Base-by-base conservation (phyloP, 495 filamentous ascomycete species). In the Penicillium mononematosum region DNA sequence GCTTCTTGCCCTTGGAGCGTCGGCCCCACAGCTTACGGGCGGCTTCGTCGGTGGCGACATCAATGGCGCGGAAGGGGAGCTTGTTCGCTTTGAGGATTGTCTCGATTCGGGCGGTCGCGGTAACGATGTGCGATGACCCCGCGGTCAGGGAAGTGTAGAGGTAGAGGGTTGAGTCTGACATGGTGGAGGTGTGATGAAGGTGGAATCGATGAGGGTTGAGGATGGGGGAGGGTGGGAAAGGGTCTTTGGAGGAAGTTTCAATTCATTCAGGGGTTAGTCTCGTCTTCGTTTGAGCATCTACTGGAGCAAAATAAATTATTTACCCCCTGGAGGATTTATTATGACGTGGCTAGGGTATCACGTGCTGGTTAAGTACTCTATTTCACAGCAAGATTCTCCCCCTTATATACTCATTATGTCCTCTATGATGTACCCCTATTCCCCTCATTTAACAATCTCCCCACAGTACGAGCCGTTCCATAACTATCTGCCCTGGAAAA, bases 71-170 rank as follows among this genome's bases (percentile, higher is more conserved):
- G 77, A 96, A 99, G 22, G 90, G 88, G 46, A 99, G 88, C 61
- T 87, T 88, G 78, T 98, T 96, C 36, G 91, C 92, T 71, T 92
- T 95, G 57, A 99, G 84, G 69, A 99, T 96, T 19, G 92, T 96
- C 74, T 98, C 93, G 52, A 99, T 79, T 36, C 95, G 88, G 24
- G 92, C 90, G 0, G 94, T 99, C 3, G 95, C 94, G 38, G 94
- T 98, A 63, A 97, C 85, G 73, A 98, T 97, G 73, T 96, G 91
- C n/a, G 92, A 96, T 5, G 91, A 96, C 60, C 92, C 92, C 54
- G 92, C 88, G n/a, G 92, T 96, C 24, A 97, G 81, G 61, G 91
- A 96, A 53, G 92, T 96, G 78, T 92, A 96, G 67, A 97, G 85
- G 75, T 92, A 97, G 39, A 97, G 86, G 20, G 88, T 87, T 9